These are phyloP conservation scores for Plenodomus biglobosus DNA, from an alignment of 2,329 filamentous ascomycete genomes.

Conservation along the genomic window DNA sequence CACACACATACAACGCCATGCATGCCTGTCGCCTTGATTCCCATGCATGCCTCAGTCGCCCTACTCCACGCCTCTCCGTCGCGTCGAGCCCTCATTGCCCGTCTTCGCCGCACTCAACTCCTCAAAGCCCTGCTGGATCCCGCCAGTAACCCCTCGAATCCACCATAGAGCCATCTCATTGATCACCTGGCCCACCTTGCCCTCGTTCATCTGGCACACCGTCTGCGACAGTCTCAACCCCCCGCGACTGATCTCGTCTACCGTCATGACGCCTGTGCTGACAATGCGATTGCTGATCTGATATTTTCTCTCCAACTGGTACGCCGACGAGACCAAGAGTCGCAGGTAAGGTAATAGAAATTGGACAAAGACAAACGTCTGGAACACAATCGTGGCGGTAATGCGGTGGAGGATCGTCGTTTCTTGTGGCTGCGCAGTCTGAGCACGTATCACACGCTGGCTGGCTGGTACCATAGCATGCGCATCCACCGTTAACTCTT, in stretches of 20 bases:
- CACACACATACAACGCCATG: background rate
- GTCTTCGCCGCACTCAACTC: conserved; percentile 53
- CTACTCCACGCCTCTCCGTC: conserved; percentile 7
- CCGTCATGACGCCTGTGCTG: conserved; percentile 54
- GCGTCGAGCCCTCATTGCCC: conserved; percentile 1
- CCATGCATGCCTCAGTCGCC: background rate
- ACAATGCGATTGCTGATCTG: conserved; percentile 63
- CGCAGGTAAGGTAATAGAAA: conserved; percentile 64
- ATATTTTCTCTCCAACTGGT: conserved; percentile 67
- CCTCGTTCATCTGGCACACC: conserved; percentile 64
- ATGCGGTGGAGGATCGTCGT: conserved; percentile 60
- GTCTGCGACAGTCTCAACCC: conserved; percentile 57
- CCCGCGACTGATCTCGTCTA: conserved; percentile 56
- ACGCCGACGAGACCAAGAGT: conserved; percentile 56
- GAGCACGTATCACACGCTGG: conserved; percentile 5
- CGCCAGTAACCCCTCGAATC: conserved; percentile 64
- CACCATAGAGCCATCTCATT: conserved; percentile 62
- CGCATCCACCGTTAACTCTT: conserved; percentile 11
- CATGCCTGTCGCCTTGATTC: background rate
- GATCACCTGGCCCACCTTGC: conserved; percentile 62
- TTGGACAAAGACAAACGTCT: conserved; percentile 61
- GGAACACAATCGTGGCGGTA: conserved; percentile 59
- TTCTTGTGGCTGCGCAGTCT: conserved; percentile 16
- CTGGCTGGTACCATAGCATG: conserved; percentile 20
- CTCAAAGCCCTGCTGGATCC: conserved; percentile 64